phyloP scores from a whole-genome alignment of 2,329 filamentous ascomycete species.

The Chrysoporthe cubensis region DNA sequence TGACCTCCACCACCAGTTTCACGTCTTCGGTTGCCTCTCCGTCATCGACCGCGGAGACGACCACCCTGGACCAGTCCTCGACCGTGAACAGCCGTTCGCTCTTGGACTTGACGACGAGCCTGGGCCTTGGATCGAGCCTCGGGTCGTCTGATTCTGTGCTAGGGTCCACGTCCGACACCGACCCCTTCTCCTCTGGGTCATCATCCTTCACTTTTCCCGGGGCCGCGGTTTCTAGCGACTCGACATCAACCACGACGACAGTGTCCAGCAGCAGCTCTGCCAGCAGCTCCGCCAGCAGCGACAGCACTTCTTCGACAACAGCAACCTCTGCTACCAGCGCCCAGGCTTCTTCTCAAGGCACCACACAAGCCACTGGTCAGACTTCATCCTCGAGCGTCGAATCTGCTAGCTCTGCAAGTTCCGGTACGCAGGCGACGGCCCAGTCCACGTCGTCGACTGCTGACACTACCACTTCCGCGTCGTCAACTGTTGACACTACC shows the following conservation, averaged over 20 bases:
- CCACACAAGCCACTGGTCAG: background rate
- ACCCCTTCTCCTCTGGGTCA: background rate
- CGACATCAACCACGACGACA: background rate
- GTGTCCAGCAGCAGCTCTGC: background rate
- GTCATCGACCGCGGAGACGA: conserved; percentile 28
- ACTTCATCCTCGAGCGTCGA: background rate
- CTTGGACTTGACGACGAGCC: conserved; percentile 16
- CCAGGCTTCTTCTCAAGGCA: background rate
- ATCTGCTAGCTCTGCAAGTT: background rate
- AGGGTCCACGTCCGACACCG: conserved; percentile 9
- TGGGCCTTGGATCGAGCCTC: background rate
- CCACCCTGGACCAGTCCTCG: conserved; percentile 20
- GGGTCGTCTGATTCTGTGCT: background rate
- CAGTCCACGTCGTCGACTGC: background rate
- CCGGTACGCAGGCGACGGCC: background rate
- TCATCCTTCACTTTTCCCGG: background rate
- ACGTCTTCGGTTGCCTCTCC: conserved; percentile 33
- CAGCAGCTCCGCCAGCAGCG: background rate
- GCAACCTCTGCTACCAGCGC: background rate
- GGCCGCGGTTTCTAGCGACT: background rate
- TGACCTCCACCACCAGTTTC: conserved; percentile 42
- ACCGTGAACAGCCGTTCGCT: conserved; percentile 16
- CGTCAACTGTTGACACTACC: background rate
- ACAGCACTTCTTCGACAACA: background rate
- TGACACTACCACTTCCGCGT: background rate